Evolutionary conservation across 1,139 yeast species (phyloP).

Genomic region (Diutina pseudorugosa): DNA sequence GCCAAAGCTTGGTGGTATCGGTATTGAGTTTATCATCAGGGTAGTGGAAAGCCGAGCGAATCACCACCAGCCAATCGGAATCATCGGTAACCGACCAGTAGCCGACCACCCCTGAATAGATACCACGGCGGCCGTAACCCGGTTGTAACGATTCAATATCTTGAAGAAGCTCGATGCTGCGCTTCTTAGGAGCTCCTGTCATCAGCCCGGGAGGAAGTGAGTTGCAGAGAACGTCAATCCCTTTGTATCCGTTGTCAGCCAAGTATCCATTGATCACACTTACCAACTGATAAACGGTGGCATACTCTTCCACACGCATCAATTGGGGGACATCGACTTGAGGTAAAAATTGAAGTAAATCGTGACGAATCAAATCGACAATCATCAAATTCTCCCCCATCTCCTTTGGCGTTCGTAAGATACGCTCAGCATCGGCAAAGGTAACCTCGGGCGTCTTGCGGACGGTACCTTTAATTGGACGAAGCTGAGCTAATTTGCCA

Average conservation of each 20-base stretch:
- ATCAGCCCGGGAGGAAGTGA: slow-evolving; percentile 96
- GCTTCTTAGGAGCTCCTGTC: slow-evolving; percentile 98
- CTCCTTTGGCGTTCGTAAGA: slow-evolving; percentile 80
- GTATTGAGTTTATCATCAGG: slow-evolving; percentile 30
- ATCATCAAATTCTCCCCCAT: slow-evolving; percentile 95
- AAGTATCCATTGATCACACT: slow-evolving; percentile 73
- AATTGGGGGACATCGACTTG: slow-evolving; percentile 62
- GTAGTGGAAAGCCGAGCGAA: slow-evolving; percentile 72
- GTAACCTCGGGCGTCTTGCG: slow-evolving; percentile 43
- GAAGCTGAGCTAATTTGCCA: slow-evolving; percentile 49
- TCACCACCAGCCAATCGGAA: slow-evolving; percentile 94
- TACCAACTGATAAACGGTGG: slow-evolving; percentile 83
- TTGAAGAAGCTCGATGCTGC: slow-evolving; percentile 78
- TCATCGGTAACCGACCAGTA: slow-evolving; percentile 85
- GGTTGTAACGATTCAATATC: slow-evolving; percentile 28
- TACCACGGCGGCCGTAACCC: slow-evolving; percentile 51
- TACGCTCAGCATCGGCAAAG: slow-evolving; percentile 45
- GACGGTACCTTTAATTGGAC: slow-evolving; percentile 97
- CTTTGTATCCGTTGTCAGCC: slow-evolving; percentile 32
- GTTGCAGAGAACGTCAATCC: slow-evolving; percentile 65
- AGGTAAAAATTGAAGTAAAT: slow-evolving; percentile 58
- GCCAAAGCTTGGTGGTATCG: slow-evolving; percentile 35
- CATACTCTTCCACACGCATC: slow-evolving; percentile 88
- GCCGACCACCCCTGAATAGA: slow-evolving; percentile 92
- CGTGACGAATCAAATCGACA: slow-evolving; percentile 91